phyloP scores from a whole-genome alignment of 2,329 filamentous ascomycete species.

The Xylaria polymorpha region DNA sequence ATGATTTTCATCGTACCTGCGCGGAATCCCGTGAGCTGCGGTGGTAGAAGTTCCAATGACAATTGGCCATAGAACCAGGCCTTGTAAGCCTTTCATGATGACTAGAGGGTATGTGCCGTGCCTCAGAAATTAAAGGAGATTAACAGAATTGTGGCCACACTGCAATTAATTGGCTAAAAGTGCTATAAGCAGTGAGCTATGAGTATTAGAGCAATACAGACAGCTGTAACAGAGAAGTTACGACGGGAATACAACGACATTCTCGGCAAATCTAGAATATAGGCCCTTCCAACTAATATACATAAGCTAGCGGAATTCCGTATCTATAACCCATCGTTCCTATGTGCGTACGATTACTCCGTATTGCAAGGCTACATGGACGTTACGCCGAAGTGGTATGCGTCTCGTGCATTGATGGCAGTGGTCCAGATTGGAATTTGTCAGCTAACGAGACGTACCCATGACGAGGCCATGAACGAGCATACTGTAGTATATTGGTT shows the following conservation, averaged over 20 bases:
- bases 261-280: not conserved
- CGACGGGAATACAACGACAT: not conserved
- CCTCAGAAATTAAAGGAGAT: not conserved
- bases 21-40: not conserved
- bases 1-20: not conserved
- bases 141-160: not conserved
- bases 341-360: too few species aligned
- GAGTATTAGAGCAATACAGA: not conserved
- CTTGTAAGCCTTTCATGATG: constrained; percentile 19
- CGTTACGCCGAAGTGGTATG: not conserved
- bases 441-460: not conserved
- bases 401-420: not conserved
- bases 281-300: not conserved
- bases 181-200: not conserved
- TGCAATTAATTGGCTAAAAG: not conserved
- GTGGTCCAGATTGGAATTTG: not conserved
- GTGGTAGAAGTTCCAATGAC: not conserved
- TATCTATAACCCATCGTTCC: not conserved
- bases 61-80: constrained; percentile 13
- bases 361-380: not conserved
- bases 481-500: not conserved
- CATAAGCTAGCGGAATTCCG: not conserved
- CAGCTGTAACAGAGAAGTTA: not conserved
- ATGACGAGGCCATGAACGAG: not conserved
- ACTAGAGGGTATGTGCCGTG: not conserved